Evolutionary conservation across 2,329 filamentous ascomycete genomes (phyloP), one percentile per base, ranked within the genome.

Genomic region (Chlorencoelia australis): DNA sequence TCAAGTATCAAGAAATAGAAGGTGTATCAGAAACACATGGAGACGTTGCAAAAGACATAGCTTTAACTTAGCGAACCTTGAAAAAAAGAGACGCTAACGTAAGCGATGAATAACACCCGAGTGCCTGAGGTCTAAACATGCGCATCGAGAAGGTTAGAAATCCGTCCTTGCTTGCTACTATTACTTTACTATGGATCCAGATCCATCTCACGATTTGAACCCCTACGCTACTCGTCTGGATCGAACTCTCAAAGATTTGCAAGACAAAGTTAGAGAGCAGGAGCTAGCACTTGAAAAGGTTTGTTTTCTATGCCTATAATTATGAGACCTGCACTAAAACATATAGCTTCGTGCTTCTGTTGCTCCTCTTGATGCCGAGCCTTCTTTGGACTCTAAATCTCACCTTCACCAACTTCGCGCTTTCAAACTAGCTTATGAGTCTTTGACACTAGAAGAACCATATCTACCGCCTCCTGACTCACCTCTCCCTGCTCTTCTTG

Each of bases 401-500:
- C 61, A 65, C 24, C 48, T 64, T 3, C 51, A 50, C n/a, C 60
- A 76, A 59, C 58, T 71, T 19, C 61, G 59, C 35, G 54, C 63
- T 24, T 63, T 87, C 52, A 77, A 73, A 48, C 61, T 66, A 33
- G 82, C 81, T 3, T 85, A 87, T 49, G 69, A 75, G 35, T 67
- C 70, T 11, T 62, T 86, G 30, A 69, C 74, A 9, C 62, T 70
- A 28, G 66, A 69, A 10, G 68, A 77, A 34, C 78, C 80, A 7
- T 75, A 75, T 47, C 62, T 89, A 15, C 83, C 84, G 3, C 65
- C 68, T 16, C 63, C 73, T 7, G 73, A 70, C 33, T 89, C 84
- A 14, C 66, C 79, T 5, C 59, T 91, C 5, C 82, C 83, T 3
- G 74, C 78, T 5, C 64, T 93, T 4, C 56, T 91, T 26, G 82